Base-by-base conservation (phyloP, 2,329 filamentous ascomycete species). In the Huntiella bhutanensis region DNA sequence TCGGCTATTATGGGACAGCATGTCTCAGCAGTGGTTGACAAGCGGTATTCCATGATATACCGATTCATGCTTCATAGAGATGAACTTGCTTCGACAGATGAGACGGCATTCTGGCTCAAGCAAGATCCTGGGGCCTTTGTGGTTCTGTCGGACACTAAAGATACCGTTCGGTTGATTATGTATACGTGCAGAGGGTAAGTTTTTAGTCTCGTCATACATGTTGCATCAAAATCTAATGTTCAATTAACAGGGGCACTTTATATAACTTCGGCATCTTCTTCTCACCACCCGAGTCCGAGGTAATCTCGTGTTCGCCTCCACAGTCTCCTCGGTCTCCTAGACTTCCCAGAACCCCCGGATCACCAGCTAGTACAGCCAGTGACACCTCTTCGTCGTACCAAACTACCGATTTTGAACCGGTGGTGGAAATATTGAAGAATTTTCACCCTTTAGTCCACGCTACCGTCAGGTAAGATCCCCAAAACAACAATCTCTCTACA, bases 251-350 rank as follows among this genome's bases (percentile, higher is more conserved):
- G 32, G 55, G 57, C 41, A 55, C 57, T 5, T 48, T 61, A 1
- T 55, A 60, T 44, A 62, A 62, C 51, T 61, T 62, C 42, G 56
- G 60, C 0, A 55, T 54, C 3, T 52, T 62, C 1, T 57, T 59
- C 38, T 53, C 56, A 22, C 5, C 15, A 13, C 12, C 17, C 19
- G 11, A 19, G 8, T 33, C 40, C 12, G 11, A n/a, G 5, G 19
- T 33, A n/a, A 19, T 33, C 22, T 10, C 19, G 11, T n/a, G 17
- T 42, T 33, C 22, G 3, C 28, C 40, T 19, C 17, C 12, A n/a
- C 16, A 12, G 4, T 33, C 22, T 5, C 17, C 17, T 5, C 17
- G 17, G 17, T 19, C 17, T 19, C 17, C 17, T 3, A 19, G 17
- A 19, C 17, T 5, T 19, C 22, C 22, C 22, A 28, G 22, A 28